A percentile compares a stretch with the other conserved stretches of the same genome.
These are phyloP conservation scores for Apiotrichum gamsii DNA, from an alignment of 1,284 basidiomycete species.

Conservation along the genomic window DNA sequence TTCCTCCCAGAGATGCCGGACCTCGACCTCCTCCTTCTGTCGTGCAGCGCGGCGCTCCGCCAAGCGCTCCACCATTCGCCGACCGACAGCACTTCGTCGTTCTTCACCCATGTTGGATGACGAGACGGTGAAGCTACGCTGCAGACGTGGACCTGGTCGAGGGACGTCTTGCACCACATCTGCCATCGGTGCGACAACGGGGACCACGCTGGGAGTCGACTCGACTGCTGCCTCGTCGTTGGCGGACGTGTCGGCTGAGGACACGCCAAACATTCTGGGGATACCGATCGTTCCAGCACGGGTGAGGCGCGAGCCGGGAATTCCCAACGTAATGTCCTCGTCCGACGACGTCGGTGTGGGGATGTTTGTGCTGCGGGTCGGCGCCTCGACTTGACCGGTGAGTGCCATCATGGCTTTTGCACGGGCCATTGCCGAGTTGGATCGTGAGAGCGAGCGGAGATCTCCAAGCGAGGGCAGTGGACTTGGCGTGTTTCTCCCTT, in stretches of 20 bases:
- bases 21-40: conserved; percentile 37
- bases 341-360: conserved; percentile 12
- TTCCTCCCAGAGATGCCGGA: conserved; percentile 37
- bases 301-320: conserved; percentile 14
- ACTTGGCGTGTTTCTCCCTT: conserved; percentile 38
- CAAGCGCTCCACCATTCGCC: conserved; percentile 45
- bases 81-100: conserved; percentile 45
- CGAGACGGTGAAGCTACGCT: conserved; percentile 44
- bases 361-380: conserved; percentile 6
- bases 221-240: conserved; percentile 1
- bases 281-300: conserved; percentile 37
- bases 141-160: conserved; percentile 40
- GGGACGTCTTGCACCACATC: conserved; percentile 18
- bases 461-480: conserved; percentile 43
- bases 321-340: conserved; percentile 18
- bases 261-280: conserved; percentile 21
- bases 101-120: conserved; percentile 45
- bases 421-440: conserved; percentile 44
- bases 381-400: conserved; percentile 29
- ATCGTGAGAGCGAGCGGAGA: conserved; percentile 39
- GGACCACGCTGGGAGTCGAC: not conserved
- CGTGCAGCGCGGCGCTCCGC: conserved; percentile 37
- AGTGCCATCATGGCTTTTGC: conserved; percentile 45
- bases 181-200: conserved; percentile 8
- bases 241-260: not conserved